Percentiles rank a stretch among this genome's conserved stretches.
Conservation (phyloP, 2,329 filamentous ascomycete species). For the Aspergillus japonicus region DNA sequence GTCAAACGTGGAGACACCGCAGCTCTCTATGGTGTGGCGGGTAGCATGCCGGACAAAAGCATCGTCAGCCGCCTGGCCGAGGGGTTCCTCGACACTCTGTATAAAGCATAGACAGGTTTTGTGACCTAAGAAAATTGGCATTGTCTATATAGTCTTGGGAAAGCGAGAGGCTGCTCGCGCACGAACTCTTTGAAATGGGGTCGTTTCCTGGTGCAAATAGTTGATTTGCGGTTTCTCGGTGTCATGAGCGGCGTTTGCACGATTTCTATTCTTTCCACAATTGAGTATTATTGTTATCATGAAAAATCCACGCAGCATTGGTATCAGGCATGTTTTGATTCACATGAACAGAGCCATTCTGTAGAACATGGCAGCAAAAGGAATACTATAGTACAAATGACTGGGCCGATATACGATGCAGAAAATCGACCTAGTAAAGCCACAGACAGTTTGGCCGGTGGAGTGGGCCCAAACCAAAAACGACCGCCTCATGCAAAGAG, state of each 20-base stretch:
- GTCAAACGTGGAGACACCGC: conserved; percentile 67
- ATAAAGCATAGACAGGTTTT: conserved; percentile 65
- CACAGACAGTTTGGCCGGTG: not conserved
- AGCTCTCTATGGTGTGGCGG: conserved; percentile 91
- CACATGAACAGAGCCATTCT: not conserved
- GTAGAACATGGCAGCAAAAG: not conserved
- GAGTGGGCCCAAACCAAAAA: not conserved
- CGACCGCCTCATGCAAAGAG: conserved; percentile 22
- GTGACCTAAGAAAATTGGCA: not conserved
- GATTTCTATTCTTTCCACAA: not conserved
- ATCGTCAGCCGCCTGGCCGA: conserved; percentile 86
- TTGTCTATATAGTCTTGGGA: conserved; percentile 15
- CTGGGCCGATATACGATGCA: not conserved
- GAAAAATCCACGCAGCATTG: not conserved
- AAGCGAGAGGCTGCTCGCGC: not conserved
- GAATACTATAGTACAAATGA: conserved; percentile 13
- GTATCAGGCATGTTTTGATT: not conserved
- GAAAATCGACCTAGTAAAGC: not conserved
- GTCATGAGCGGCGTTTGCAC: not conserved
- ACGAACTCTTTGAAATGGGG: not conserved
- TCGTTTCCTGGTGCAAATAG: conserved; percentile 9
- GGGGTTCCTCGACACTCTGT: conserved; percentile 89
- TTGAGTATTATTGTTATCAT: not conserved
- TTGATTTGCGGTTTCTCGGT: conserved; percentile 14
- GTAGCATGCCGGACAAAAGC: conserved; percentile 91